A percentile compares a stretch with the other conserved stretches of the same genome.
phyloP scores from a whole-genome alignment of 495 filamentous ascomycete species.

The Neurospora sublineolata region DNA sequence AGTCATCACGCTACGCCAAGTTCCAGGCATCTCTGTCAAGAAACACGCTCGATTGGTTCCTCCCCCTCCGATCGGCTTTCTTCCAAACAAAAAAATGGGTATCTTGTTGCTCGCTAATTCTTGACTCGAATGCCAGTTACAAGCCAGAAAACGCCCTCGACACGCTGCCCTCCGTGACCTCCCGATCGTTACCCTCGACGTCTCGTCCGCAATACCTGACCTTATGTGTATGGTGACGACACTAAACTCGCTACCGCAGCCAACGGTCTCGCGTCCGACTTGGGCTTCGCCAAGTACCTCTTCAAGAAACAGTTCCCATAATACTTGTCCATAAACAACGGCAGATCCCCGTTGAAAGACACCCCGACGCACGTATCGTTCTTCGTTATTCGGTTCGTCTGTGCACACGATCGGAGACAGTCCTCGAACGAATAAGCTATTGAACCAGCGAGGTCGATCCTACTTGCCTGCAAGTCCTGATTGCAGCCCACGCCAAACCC shows the following conservation, averaged over 20 bases:
- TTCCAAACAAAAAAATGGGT: background rate
- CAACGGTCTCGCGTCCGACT: background rate
- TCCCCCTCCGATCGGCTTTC: background rate
- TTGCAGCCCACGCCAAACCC: conserved; percentile 8
- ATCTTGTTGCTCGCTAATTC: background rate
- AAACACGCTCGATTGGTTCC: background rate
- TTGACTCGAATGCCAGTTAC: background rate
- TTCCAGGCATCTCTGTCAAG: background rate
- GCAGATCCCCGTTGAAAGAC: conserved; percentile 2
- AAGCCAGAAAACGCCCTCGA: background rate
- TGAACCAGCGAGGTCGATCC: conserved; percentile 4
- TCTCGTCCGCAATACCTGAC: background rate
- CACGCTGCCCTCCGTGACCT: background rate
- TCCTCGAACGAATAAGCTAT: conserved; percentile 9
- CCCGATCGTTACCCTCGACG: background rate
- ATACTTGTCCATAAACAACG: background rate
- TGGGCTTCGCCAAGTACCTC: background rate
- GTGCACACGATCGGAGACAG: conserved; percentile 6
- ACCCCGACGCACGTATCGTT: conserved; percentile 12
- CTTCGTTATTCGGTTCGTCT: conserved; percentile 4
- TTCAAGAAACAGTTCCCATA: background rate
- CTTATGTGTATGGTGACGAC: background rate
- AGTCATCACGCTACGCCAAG: background rate
- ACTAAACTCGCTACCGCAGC: background rate
- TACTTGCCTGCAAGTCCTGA: background rate